Conservation (phyloP, 164 flowering plant species). For the Dillenia turbinata region DNA sequence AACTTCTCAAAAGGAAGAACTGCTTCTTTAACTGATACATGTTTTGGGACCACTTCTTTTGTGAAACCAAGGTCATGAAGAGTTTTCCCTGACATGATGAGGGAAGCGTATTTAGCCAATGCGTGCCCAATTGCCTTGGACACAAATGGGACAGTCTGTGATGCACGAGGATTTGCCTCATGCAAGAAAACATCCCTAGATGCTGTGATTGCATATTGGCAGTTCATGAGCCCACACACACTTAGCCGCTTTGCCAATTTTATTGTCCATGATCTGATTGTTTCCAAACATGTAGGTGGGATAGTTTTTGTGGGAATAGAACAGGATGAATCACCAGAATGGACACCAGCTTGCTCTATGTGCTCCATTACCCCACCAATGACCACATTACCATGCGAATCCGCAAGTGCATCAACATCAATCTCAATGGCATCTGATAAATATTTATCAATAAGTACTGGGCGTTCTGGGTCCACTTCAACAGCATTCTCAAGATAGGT, state of each 20-base stretch:
- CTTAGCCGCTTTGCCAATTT: constrained; percentile 69
- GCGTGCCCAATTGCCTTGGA: constrained; percentile 97
- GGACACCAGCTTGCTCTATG: constrained; percentile 95
- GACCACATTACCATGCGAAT: constrained; percentile 78
- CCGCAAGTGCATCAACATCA: constrained; percentile 86
- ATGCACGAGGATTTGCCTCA: constrained; percentile 95
- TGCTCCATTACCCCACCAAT: constrained; percentile 99
- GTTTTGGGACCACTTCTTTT: constrained; percentile 68
- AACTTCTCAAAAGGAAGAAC: constrained; percentile 94
- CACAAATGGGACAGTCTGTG: constrained; percentile 92
- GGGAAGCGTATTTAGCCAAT: constrained; percentile 88
- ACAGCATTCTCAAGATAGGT: constrained; percentile 79
- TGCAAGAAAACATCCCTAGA: constrained; percentile 80
- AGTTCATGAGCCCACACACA: constrained; percentile 96
- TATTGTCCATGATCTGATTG: constrained; percentile 77
- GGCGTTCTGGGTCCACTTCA: constrained; percentile 78
- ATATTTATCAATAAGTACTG: constrained; percentile 75
- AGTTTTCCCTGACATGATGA: constrained; percentile 91
- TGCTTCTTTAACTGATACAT: constrained; percentile 90
- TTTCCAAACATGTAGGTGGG: constrained; percentile 56
- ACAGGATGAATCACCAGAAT: constrained; percentile 95
- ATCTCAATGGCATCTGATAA: constrained; percentile 90
- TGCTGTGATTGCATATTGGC: constrained; percentile 84
- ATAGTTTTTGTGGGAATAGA: constrained; percentile 78
- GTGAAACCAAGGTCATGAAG: constrained; percentile 63